A percentile compares a stretch with the other conserved stretches of the same genome.
Evolutionary conservation across 306 rosid species (phyloP).

Genomic region (Prunus armeniaca): DNA sequence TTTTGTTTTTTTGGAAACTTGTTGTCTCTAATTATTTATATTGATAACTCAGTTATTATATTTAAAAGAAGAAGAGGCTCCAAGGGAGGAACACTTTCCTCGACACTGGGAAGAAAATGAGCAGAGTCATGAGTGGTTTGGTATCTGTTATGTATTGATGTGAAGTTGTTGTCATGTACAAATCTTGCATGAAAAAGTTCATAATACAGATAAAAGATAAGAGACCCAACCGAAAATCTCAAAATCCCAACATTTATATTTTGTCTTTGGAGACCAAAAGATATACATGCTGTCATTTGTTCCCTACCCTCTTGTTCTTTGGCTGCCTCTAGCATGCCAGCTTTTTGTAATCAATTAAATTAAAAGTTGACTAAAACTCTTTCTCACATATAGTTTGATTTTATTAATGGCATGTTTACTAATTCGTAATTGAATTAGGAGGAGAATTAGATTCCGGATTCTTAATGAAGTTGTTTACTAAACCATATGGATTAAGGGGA

Average conservation of each 20-base stretch:
- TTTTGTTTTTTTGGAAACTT: no score
- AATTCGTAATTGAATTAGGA: no score
- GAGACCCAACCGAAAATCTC: neutral
- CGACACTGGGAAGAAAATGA: no score
- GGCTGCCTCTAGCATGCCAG: neutral
- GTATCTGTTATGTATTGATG: neutral
- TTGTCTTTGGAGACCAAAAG: neutral
- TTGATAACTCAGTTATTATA: no score
- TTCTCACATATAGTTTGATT: neutral
- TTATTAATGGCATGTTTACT: neutral
- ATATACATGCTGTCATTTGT: neutral
- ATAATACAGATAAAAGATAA: neutral
- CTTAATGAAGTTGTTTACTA: no score
- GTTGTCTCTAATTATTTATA: no score
- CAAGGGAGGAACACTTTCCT: no score
- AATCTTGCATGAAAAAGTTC: neutral
- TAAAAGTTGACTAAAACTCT: neutral
- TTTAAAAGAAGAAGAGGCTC: no score
- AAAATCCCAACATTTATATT: neutral
- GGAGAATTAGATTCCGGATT: no score
- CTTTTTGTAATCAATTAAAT: neutral
- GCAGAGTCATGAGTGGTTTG: no score
- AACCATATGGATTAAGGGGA: no score
- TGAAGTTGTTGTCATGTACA: neutral
- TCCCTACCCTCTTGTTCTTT: neutral